Conservation (phyloP, 805 yeast species). For the Yamadazyma laniorum region DNA sequence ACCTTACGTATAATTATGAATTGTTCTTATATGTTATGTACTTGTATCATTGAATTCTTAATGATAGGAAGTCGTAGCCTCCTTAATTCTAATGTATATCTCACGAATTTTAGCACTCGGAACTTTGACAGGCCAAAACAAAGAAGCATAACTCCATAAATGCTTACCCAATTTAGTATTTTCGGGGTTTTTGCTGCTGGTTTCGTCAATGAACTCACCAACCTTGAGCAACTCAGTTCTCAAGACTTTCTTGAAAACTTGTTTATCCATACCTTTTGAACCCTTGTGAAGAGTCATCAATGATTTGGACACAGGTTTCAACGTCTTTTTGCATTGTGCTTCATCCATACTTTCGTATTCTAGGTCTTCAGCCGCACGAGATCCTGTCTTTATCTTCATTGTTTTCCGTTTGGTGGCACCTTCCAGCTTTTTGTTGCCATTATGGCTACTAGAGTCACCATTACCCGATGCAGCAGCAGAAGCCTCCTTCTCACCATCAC, state of each 20-base stretch:
- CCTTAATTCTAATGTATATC: conserved; percentile 66
- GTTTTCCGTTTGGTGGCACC: conserved; percentile 4
- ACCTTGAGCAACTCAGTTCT: conserved; percentile 66
- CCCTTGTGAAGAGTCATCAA: conserved; percentile 69
- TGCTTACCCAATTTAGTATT: conserved; percentile 53
- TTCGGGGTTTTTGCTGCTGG: conserved; percentile 17
- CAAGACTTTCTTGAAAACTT: conserved; percentile 72
- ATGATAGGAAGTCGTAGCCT: conserved; percentile 13
- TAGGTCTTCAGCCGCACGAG: conserved; percentile 30
- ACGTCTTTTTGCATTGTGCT: conserved; percentile 53
- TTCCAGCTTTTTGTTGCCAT: conserved; percentile 14
- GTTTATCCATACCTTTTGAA: conserved; percentile 66
- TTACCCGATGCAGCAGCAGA: conserved; percentile 1
- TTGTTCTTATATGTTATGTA: not conserved
- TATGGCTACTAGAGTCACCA: conserved; percentile 4
- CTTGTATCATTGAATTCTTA: conserved; percentile 2
- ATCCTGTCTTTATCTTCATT: conserved; percentile 10
- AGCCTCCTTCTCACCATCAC: conserved; percentile 1
- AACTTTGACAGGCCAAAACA: conserved; percentile 87
- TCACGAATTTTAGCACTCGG: conserved; percentile 66
- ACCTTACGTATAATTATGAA: no score
- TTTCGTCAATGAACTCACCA: conserved; percentile 60
- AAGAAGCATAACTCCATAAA: conserved; percentile 80
- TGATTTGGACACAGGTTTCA: conserved; percentile 68
- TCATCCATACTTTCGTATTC: conserved; percentile 84